A percentile compares a stretch with the other conserved stretches of the same genome.
Evolutionary conservation across 257 asterid species (phyloP).

Genomic region (Sherardia arvensis): DNA sequence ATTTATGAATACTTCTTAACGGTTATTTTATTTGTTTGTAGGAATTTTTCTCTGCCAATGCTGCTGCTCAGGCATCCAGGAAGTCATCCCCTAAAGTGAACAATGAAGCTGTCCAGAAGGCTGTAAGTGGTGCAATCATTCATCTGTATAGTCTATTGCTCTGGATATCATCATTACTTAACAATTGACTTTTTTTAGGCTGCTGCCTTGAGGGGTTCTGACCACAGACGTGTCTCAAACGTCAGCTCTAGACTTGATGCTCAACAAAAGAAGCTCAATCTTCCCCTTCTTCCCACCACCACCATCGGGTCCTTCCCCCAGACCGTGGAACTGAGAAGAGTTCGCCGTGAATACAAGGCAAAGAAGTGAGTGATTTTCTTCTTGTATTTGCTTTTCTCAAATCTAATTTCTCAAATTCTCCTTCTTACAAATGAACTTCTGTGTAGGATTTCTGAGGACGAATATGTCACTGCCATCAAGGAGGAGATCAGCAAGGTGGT

Average conservation of each 20-base stretch:
- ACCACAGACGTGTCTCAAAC: conserved; percentile 91
- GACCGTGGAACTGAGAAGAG: conserved; percentile 85
- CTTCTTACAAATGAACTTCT: conserved; percentile 16
- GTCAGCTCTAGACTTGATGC: conserved; percentile 94
- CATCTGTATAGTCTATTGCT: conserved; percentile 3
- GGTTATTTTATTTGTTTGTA: conserved; percentile 17
- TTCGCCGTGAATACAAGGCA: conserved; percentile 97
- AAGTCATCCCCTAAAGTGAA: conserved; percentile 90
- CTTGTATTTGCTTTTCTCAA: background rate
- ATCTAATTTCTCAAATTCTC: background rate
- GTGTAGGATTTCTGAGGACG: conserved; percentile 83
- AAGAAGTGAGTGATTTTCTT: conserved; percentile 49
- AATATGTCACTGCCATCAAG: conserved; percentile 63
- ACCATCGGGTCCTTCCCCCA: conserved; percentile 98
- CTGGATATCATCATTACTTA: conserved; percentile 5
- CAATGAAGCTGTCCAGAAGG: conserved; percentile 90
- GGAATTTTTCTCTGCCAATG: conserved; percentile 77
- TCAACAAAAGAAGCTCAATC: conserved; percentile 95
- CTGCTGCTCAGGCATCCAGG: conserved; percentile 92
- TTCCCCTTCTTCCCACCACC: conserved; percentile 94
- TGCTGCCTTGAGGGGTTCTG: conserved; percentile 89
- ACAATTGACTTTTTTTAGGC: conserved; percentile 28
- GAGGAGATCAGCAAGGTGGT: conserved; percentile 93
- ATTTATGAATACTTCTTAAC: background rate
- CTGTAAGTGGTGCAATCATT: conserved; percentile 48